phyloP scores from a whole-genome alignment of 306 rosid species.

The Vachellia pachyceras region DNA sequence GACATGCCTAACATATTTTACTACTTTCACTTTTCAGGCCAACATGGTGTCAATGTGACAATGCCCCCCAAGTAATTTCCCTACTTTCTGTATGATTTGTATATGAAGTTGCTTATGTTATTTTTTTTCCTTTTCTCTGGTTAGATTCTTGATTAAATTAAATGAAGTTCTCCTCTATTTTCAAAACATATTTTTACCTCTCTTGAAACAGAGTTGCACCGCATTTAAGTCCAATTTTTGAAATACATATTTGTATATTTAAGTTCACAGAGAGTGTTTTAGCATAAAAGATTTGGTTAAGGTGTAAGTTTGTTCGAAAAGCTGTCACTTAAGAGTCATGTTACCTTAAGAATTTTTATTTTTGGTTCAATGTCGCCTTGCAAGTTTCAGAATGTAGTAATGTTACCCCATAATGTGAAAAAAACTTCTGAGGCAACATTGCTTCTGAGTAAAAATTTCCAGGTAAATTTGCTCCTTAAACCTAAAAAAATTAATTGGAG shows the following conservation, averaged over 20 bases:
- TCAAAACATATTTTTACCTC: background rate
- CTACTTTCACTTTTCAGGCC: constrained; percentile 55
- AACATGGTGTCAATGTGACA: constrained; percentile 45
- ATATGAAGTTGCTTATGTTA: constrained; percentile 13
- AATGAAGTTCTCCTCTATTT: background rate
- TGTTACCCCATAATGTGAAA: too few relatives aligned
- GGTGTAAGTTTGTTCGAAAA: too few relatives aligned
- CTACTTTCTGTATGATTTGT: background rate
- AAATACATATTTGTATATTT: background rate
- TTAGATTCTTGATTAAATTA: background rate
- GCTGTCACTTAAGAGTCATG: too few relatives aligned
- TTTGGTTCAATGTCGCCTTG: too few relatives aligned
- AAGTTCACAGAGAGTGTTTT: background rate
- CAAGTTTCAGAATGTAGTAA: too few relatives aligned
- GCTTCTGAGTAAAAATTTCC: too few relatives aligned
- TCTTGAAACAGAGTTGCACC: background rate
- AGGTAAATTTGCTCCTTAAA: too few relatives aligned
- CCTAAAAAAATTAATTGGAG: too few relatives aligned
- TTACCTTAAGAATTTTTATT: too few relatives aligned
- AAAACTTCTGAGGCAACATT: too few relatives aligned
- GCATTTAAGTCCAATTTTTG: background rate
- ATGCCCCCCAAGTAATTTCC: constrained; percentile 53
- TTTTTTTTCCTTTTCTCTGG: constrained; percentile 1
- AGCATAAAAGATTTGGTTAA: background rate
- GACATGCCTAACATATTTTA: constrained; percentile 12